Evolutionary conservation across 345 rosid genomes (phyloP), one percentile per base, ranked within the genome.

Genomic region (Adansonia digitata): DNA sequence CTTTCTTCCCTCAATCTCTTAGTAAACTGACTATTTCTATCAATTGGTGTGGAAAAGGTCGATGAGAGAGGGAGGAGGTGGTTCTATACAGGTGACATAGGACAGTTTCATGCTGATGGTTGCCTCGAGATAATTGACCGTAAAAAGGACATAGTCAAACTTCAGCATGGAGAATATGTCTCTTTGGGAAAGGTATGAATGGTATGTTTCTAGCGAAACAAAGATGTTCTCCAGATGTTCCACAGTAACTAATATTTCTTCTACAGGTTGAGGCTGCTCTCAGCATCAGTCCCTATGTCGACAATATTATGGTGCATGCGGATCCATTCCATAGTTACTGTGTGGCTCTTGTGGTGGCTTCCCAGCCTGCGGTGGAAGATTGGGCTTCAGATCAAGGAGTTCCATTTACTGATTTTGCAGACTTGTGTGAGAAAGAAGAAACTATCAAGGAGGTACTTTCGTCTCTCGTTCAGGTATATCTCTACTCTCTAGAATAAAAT

Each of bases 91-190:
- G 99, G 98, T 46, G 99, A 96, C 77, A 83, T 96, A 24, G 99
- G 99, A 78, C 90, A 81, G 80, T 84, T 96, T 79, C 99, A 96
- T 52, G 64, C 91, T 18, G 99, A 96, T 78, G 98, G 98, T 69
- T 96, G 99, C 84, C 95, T 96, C 46, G 97, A 96, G 92, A 96
- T 96, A 69, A 83, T 92, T 81, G 98, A 96, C 81, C 94, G 98
- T 6, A 96, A 90, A 72, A 96, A 96, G 77, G 99, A 96, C 80
- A 96, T 96, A 14, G 94, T 96, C 78, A 96, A 96, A 82, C 97
- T 96, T 84, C 98, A 93, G 82, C 98, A 93, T 14, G 99, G 99
- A 31, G 99, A 96, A 81, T 96, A 96, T 84, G 92, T 96, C 79
- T 93, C 99, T 51, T 80, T 96, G 53, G 99, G 98, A 83, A 96